Evolutionary conservation across 2,329 filamentous ascomycete genomes (phyloP).

Genomic region (Apiospora koreana): DNA sequence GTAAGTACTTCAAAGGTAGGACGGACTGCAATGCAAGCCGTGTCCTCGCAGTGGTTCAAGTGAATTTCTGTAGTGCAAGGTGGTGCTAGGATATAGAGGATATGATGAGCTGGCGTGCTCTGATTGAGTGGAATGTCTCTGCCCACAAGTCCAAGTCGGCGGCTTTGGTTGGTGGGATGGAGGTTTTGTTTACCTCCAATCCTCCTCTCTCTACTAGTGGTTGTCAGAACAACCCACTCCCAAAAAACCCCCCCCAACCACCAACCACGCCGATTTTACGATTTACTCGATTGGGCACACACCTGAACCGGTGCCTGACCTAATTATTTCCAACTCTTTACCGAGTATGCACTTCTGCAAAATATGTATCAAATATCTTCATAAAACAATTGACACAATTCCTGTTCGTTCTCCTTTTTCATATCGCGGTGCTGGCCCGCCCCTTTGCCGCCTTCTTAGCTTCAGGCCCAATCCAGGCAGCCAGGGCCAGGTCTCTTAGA

Average conservation of each 20-base stretch:
- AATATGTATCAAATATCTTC: too few species aligned
- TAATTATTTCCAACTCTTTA: not conserved
- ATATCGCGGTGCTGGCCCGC: not conserved
- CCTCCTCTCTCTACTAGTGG: not conserved
- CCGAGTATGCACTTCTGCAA: too few species aligned
- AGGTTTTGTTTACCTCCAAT: not conserved
- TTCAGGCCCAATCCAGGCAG: not conserved
- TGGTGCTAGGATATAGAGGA: not conserved
- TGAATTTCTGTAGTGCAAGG: not conserved
- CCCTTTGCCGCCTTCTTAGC: not conserved
- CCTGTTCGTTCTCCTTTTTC: not conserved
- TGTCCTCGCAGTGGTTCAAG: not conserved
- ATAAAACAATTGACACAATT: too few species aligned
- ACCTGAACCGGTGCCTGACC: not conserved
- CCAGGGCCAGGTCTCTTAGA: not conserved
- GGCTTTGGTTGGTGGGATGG: not conserved
- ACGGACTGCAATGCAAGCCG: conserved; percentile 2
- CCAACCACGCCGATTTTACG: not conserved
- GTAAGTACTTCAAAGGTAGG: not conserved
- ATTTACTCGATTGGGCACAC: not conserved
- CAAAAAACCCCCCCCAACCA: not conserved
- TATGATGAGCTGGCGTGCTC: conserved; percentile 9
- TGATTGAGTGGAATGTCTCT: conserved; percentile 7
- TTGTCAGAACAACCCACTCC: not conserved
- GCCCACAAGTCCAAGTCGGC: not conserved